Evolutionary conservation across 441 rosid genomes (phyloP).

Genomic region (Bocquillonia castaneifolia): DNA sequence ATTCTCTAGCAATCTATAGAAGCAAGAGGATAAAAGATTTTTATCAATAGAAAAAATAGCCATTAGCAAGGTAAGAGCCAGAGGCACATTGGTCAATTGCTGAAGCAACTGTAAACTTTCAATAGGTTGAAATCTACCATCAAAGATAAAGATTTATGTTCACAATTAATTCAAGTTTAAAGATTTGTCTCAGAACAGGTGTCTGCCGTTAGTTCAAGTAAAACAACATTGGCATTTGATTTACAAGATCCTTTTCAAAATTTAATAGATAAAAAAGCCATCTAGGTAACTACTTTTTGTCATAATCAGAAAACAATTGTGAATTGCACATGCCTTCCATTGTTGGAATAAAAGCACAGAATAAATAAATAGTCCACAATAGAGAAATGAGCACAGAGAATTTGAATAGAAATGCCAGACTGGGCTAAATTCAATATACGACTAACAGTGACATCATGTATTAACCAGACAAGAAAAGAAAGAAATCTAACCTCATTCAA

Average conservation of each 20-base stretch:
- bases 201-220: background rate
- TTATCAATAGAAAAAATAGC: conserved; percentile 16
- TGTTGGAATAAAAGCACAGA: background rate
- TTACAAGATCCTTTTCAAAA: background rate
- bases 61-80: background rate
- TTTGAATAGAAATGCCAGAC: background rate
- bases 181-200: background rate
- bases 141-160: background rate
- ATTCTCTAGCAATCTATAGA: conserved; percentile 76
- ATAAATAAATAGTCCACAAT: background rate
- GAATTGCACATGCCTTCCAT: background rate
- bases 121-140: background rate
- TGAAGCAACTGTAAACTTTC: conserved; percentile 14
- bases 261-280: background rate
- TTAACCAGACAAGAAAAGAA: background rate
- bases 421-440: background rate
- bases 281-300: background rate
- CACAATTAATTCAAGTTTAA: background rate
- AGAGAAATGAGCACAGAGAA: background rate
- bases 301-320: background rate
- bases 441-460: background rate
- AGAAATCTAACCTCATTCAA: conserved; percentile 67
- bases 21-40: conserved; percentile 16
- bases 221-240: background rate
- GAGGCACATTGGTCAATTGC: conserved; percentile 2